Percentiles rank a stretch among this genome's conserved stretches.
These are phyloP conservation scores for Platanus orientalis DNA, from an alignment of 164 flowering plant species.

Conservation along the genomic window DNA sequence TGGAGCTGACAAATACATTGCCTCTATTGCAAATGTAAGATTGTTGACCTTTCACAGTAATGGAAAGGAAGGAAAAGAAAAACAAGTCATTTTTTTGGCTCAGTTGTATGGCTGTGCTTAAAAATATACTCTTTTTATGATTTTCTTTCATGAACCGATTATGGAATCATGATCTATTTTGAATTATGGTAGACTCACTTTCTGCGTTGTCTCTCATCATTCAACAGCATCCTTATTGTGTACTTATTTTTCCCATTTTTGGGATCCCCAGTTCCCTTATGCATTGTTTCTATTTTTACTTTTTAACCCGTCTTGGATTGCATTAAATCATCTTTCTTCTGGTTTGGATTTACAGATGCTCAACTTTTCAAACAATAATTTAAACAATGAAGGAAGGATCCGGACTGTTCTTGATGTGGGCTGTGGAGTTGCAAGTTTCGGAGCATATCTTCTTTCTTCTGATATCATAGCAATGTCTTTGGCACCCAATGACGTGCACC, in stretches of 20 bases:
- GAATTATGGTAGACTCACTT: neutral
- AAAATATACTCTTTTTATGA: neutral
- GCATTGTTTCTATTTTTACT: neutral
- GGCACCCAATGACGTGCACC: slow-evolving; percentile 95
- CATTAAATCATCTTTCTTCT: slow-evolving; percentile 10
- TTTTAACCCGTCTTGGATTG: slow-evolving; percentile 3
- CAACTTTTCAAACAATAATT: slow-evolving; percentile 50
- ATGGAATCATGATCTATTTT: neutral
- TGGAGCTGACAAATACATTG: slow-evolving; percentile 88
- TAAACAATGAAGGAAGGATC: slow-evolving; percentile 70
- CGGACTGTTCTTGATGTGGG: slow-evolving; percentile 91
- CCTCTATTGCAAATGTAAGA: slow-evolving; percentile 75
- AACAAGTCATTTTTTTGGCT: neutral
- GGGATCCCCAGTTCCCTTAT: neutral
- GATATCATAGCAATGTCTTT: slow-evolving; percentile 77
- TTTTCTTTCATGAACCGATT: slow-evolving; percentile 1
- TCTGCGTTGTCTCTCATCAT: neutral
- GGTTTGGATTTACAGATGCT: slow-evolving; percentile 67
- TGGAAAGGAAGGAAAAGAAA: neutral
- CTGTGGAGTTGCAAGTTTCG: slow-evolving; percentile 95
- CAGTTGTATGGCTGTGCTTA: slow-evolving; percentile 2
- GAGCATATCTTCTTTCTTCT: slow-evolving; percentile 77
- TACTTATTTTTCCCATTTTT: neutral
- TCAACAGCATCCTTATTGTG: neutral
- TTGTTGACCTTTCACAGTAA: neutral